phyloP scores from a whole-genome alignment of 345 rosid genomes.

The Dipteronia sinensis region DNA sequence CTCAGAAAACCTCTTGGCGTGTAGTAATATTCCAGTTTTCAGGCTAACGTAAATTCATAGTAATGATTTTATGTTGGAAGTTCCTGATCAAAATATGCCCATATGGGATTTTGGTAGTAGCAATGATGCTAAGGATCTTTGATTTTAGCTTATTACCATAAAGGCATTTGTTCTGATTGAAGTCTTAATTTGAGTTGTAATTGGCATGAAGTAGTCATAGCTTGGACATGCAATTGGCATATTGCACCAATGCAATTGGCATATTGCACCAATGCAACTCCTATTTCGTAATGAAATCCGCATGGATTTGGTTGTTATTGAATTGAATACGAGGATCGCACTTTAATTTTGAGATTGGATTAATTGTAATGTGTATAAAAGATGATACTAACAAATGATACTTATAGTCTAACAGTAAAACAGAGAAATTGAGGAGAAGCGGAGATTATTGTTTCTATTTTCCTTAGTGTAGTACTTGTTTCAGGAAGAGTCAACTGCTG shows the following conservation, averaged over 20 bases:
- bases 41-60: not conserved
- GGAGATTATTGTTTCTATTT: not conserved
- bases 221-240: not conserved
- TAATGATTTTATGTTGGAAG: not conserved
- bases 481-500: slow-evolving; percentile 5
- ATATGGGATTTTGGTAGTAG: not conserved
- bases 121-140: not conserved
- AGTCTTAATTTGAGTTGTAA: not conserved
- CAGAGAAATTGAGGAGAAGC: slow-evolving; percentile 8
- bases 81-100: not conserved
- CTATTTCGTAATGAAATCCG: not conserved
- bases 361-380: not conserved
- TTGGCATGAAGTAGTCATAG: not conserved
- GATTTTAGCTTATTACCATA: not conserved
- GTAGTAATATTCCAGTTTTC: not conserved
- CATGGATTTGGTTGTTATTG: not conserved
- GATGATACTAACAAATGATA: not conserved
- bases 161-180: not conserved
- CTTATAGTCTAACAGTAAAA: not conserved
- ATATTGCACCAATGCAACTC: not conserved
- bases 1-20: not conserved
- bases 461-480: not conserved
- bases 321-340: not conserved
- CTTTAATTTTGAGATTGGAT: not conserved
- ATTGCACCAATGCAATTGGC: not conserved